Evolutionary conservation across 2,329 filamentous ascomycete species (phyloP), one percentile per base, ranked within the genome.

Genomic region (Daldinia sp.): DNA sequence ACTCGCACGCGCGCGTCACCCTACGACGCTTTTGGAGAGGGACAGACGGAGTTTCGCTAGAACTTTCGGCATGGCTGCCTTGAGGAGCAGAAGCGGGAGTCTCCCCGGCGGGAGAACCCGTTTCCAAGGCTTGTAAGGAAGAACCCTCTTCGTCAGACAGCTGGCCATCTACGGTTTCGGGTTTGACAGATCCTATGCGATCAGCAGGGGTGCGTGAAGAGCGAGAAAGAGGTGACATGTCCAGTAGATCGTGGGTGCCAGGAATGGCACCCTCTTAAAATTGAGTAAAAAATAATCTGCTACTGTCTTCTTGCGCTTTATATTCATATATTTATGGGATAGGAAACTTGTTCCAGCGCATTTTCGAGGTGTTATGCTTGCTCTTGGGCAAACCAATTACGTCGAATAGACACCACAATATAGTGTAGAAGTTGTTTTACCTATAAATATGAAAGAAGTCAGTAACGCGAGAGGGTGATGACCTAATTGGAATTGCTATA

Each of bases 1-100:
- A 72, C 79, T 94, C 92, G 80, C 92, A 95, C 44, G 92, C 92
- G 74, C 93, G 86, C 20, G 92, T 94, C 50, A 95, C 92, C 76
- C 93, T 86, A 62, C 92, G 86, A 69, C 92, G 86, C 78, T 95
- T 94, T 77, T 94, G 92, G 66, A 92, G 84, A 13, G 91, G 91
- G 72, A 84, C 81, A 42, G 80, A 81, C n/a, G 82, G 77, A 15
- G 78, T 78, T 59, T 81, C 80, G 60, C 72, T 73, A 50, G 75
- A 72, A 26, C 74, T 72, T 63, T 73, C 76, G 54, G 71, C 73
- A 30, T 61, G 66, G 30, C 74, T 74, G 26, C 74, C 74, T 59
- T 69, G 71, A 33, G 55, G 60, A 70, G 60, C 69, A 68, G 62
- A 77, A 74, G 71, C 81, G 80, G 66, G 82, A 80, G 68, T 82